Conservation (phyloP, 306 rosid genomes). For the Fagus crenata region DNA sequence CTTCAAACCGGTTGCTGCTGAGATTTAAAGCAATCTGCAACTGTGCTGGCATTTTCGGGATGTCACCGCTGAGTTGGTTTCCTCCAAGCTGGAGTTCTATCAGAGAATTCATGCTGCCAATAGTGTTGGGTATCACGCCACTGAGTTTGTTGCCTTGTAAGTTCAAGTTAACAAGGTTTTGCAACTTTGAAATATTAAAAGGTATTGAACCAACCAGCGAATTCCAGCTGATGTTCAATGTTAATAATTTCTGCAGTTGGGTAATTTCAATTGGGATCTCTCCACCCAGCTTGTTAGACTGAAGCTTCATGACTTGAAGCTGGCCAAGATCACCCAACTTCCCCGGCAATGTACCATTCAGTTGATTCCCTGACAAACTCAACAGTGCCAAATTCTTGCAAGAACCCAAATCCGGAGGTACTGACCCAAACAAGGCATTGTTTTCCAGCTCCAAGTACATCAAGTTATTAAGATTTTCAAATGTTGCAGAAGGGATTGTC, state of each 20-base stretch:
- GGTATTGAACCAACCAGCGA: constrained; percentile 68
- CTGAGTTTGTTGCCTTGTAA: constrained; percentile 56
- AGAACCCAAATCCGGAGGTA: constrained; percentile 51
- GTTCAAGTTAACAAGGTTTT: constrained; percentile 35
- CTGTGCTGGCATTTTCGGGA: constrained; percentile 57
- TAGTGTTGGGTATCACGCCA: constrained; percentile 53
- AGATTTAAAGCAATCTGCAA: constrained; percentile 75
- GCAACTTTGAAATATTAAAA: constrained; percentile 36
- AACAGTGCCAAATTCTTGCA: constrained; percentile 56
- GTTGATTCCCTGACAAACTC: constrained; percentile 57
- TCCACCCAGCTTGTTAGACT: constrained; percentile 54
- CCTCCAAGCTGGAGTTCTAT: constrained; percentile 71
- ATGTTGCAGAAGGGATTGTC: constrained; percentile 33
- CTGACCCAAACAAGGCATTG: constrained; percentile 44
- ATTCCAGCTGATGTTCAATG: constrained; percentile 65
- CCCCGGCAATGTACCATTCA: constrained; percentile 51
- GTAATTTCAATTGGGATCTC: constrained; percentile 51
- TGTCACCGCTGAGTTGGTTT: constrained; percentile 51
- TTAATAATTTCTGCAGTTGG: constrained; percentile 27
- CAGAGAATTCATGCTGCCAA: constrained; percentile 28
- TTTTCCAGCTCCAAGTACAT: constrained; percentile 65
- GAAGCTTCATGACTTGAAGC: constrained; percentile 66
- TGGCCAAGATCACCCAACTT: constrained; percentile 47
- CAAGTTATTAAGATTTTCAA: constrained; percentile 17
- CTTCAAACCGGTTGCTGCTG: constrained; percentile 62